These are phyloP conservation scores for Geosiphon pyriformis DNA, from an alignment of 192 early-diverging fungal genomes.

Conservation along the genomic window DNA sequence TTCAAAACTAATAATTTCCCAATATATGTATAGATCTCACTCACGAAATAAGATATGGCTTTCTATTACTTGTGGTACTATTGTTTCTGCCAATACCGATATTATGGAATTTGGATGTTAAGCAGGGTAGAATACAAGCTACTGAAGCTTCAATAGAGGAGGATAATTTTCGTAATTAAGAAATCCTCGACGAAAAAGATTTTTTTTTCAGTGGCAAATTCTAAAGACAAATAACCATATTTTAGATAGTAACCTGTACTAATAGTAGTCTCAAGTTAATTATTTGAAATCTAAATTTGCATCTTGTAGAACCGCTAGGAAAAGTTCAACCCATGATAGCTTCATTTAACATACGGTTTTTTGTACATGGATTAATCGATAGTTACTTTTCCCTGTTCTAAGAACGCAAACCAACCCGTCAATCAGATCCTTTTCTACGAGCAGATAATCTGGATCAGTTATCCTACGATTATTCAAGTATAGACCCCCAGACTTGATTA, in stretches of 20 bases:
- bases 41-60: conserved; percentile 45
- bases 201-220: too few relatives aligned
- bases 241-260: too few relatives aligned
- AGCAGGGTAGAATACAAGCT: conserved; percentile 46
- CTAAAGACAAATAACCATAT: too few relatives aligned
- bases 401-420: conserved; percentile 64
- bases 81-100: conserved; percentile 44
- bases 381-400: conserved; percentile 75
- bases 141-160: too few relatives aligned
- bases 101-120: conserved; percentile 42
- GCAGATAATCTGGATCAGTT: conserved; percentile 32
- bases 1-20: background rate
- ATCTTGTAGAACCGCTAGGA: too few relatives aligned
- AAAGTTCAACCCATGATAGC: too few relatives aligned
- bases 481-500: conserved; percentile 72
- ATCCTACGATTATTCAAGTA: conserved; percentile 69
- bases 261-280: too few relatives aligned
- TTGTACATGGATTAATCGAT: conserved; percentile 67
- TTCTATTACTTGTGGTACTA: conserved; percentile 42
- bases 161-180: too few relatives aligned
- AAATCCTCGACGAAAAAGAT: too few relatives aligned
- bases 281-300: too few relatives aligned
- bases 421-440: conserved; percentile 51
- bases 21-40: conserved; percentile 28
- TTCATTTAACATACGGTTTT: too few relatives aligned